Base-by-base conservation (phyloP, 2,329 filamentous ascomycete genomes). In the Fusarium dimerum region DNA sequence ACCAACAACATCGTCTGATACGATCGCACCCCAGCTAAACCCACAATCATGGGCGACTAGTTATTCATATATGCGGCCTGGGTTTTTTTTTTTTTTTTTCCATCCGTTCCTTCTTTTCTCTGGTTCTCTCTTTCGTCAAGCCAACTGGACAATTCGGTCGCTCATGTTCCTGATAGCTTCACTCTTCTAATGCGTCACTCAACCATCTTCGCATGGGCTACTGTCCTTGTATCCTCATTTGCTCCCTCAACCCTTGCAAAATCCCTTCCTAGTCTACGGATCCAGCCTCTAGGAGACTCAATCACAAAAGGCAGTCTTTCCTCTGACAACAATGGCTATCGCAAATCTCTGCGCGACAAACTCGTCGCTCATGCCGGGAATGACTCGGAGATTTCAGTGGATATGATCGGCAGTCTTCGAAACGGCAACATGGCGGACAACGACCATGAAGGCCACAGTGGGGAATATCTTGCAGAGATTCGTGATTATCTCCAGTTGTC, bases 301-400 rank as follows among this genome's bases (percentile, higher is more conserved):
- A 60, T 60, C 38, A 60, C 57, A 2, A 60, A 60, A 6, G 57
- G 57, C 7, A 57, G 54, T 1, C 56, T 56, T 3, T 60, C 56
- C 8, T 43, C 47, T 2, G 56, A 53, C 1, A 15, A 43, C 2
- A 41, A 56, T 10, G 57, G 57, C 2, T 60, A 60, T 18, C 56
- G 57, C 29, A 7, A 50, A 1, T 43, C 43, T 0, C 34, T 60
- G 3, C 45, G 57, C 36, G 44, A 57, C 2, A 56, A 48, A 36
- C 46, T 59, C 1, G 26, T 59, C 3, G 17, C 41, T 1, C 43
- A 50, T 11, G 20, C 20, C 20, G 56, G 52, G 1, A 32, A 16
- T 8, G 18, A 20, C 16, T 12, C 29, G 6, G 32, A 38, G 6
- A 36, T 56, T 2, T 48, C 52, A 1, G 52, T 51, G 3, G 58